Evolutionary conservation across 345 rosid genomes (phyloP).

Genomic region (Eucalyptus sp.): DNA sequence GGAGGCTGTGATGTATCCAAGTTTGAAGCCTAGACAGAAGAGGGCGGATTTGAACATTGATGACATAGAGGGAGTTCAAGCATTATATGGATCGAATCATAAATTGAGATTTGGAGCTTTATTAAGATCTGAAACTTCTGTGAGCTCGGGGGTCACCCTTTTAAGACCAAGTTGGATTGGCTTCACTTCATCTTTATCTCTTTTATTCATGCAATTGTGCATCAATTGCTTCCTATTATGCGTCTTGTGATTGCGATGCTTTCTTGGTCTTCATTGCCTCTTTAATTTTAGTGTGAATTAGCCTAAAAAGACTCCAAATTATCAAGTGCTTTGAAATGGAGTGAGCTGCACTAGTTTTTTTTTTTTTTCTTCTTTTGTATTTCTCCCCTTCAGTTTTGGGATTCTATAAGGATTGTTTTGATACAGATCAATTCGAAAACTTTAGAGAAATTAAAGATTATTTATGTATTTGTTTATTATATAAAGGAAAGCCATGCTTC

Average conservation of each 20-base stretch:
- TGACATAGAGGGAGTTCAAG: constrained; percentile 62
- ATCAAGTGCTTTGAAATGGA: not conserved
- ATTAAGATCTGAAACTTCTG: constrained; percentile 56
- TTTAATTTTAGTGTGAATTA: not conserved
- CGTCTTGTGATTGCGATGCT: not conserved
- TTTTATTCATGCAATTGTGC: not conserved
- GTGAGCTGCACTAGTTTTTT: not conserved
- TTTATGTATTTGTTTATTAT: not conserved
- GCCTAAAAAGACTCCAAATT: not conserved
- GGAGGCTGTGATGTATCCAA: constrained; percentile 85
- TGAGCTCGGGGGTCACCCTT: not conserved
- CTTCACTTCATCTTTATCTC: not conserved
- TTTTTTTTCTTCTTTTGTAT: not conserved
- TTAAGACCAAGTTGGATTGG: not conserved
- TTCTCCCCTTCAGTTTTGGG: not conserved
- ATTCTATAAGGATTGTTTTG: not conserved
- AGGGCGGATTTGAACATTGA: constrained; percentile 47
- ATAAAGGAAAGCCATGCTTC: not conserved
- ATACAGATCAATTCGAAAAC: not conserved
- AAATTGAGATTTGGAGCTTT: constrained; percentile 38
- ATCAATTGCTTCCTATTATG: not conserved
- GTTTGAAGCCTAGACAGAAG: constrained; percentile 60
- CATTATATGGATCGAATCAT: constrained; percentile 73
- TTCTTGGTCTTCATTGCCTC: not conserved
- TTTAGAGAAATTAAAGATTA: not conserved